These are phyloP conservation scores for Ulvella scutata DNA, from an alignment of 139 green algal species.

Conservation along the genomic window DNA sequence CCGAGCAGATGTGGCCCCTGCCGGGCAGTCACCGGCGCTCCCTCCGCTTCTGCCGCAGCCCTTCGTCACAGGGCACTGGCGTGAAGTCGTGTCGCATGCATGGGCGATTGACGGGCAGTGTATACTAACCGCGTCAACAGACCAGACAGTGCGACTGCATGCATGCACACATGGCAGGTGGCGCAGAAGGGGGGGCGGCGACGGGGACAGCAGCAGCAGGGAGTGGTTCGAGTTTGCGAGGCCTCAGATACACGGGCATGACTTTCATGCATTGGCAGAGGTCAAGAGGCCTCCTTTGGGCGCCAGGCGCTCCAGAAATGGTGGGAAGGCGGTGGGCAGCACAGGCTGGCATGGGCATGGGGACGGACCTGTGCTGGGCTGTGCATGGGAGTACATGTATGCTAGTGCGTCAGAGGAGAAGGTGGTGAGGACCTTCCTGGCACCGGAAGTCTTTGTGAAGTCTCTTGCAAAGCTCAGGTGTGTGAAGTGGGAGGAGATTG, in stretches of 20 bases:
- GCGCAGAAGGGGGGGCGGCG: background rate
- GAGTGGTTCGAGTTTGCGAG: constrained; percentile 85
- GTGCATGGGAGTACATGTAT: constrained; percentile 22
- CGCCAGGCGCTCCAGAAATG: no score
- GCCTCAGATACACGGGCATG: constrained; percentile 90
- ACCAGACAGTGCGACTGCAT: constrained; percentile 71
- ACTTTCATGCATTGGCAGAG: constrained; percentile 60
- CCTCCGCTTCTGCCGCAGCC: constrained; percentile 26
- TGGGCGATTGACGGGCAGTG: constrained; percentile 53
- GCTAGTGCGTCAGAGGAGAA: constrained; percentile 87
- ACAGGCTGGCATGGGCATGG: no score
- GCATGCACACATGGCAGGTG: constrained; percentile 8
- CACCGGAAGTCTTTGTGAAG: constrained; percentile 45
- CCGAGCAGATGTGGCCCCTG: background rate
- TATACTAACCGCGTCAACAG: constrained; percentile 45
- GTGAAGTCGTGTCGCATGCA: constrained; percentile 47
- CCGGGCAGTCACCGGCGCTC: background rate
- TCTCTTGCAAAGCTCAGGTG: constrained; percentile 21
- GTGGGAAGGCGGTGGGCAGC: no score
- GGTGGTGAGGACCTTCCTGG: constrained; percentile 81
- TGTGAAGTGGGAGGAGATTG: background rate
- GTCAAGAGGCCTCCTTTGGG: no score
- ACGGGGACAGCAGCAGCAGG: background rate
- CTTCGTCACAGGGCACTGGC: constrained; percentile 65
- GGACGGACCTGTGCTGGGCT: constrained; percentile 5